Evolutionary conservation across 352 stramenopile genomes (phyloP), one percentile per base, ranked within the genome.

Genomic region (Aphanomyces euteiches): DNA sequence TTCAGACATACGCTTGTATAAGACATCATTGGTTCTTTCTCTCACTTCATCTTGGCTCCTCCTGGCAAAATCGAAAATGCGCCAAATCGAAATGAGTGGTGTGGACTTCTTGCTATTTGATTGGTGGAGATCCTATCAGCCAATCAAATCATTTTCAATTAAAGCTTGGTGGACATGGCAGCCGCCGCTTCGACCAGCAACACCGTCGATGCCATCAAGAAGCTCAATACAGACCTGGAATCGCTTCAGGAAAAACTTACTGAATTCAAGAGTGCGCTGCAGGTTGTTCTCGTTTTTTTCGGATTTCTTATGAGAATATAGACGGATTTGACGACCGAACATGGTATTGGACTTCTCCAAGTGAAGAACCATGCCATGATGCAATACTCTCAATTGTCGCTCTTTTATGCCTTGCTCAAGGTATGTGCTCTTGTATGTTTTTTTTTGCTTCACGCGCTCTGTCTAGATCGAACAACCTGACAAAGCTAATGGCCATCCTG

Each of bases 281-380:
- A 58, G 58, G 56, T n/a, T 36, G 5, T 17, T 15, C 3, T 5
- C 2, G 2, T 43, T 69, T 74, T 69, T 74, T 19, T 61, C 34
- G 13, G 10, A 19, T 50, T 13, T 40, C 36, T 65, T 3, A 56
- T 37, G 37, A 41, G n/a, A 3, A 39, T 19, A 50, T 74, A 92
- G 82, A 79, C 74, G 56, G 78, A 92, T 37, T 72, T 92, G 47
- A 41, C 76, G 53, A 90, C 85, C 1, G 77, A 88, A 34, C 59
- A 73, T 17, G 87, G 87, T 56, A 90, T 95, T 79, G 82, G 82
- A 57, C 91, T 87, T 67, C 61, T 95, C 70, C 87, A 95, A 69
- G 85, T 95, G 69, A 95, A 95, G 79, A 95, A 92, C 80, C 87
- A 95, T 67, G 85, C 84, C 61, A 76, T 95, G 66, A 77, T 95